Percentiles rank a stretch among this genome's conserved stretches.
These are phyloP conservation scores for Neoarthrinium moseri DNA, from an alignment of 2,329 filamentous ascomycete species.

Conservation along the genomic window DNA sequence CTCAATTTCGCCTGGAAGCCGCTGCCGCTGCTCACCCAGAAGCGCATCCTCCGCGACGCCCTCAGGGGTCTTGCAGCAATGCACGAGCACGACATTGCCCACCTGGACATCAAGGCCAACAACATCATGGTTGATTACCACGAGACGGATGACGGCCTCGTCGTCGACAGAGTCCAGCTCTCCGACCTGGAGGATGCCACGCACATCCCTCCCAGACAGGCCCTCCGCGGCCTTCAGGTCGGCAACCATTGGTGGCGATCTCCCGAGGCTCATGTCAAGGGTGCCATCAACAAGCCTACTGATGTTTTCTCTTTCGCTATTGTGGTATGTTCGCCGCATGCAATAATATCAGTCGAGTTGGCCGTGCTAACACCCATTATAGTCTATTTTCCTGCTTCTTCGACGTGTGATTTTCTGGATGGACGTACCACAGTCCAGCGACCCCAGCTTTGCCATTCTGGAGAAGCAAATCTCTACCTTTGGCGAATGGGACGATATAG, in stretches of 20 bases:
- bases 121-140: slow-evolving; percentile 42
- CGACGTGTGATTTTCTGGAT: slow-evolving; percentile 39
- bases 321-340: slow-evolving; percentile 30
- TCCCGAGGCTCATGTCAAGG: slow-evolving; percentile 41
- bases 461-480: slow-evolving; percentile 48
- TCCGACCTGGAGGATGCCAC: slow-evolving; percentile 40
- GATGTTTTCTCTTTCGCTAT: slow-evolving; percentile 44
- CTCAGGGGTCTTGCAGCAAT: slow-evolving; percentile 36
- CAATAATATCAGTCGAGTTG: slow-evolving; percentile 4
- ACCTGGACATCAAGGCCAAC: slow-evolving; percentile 42
- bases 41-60: slow-evolving; percentile 40
- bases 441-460: slow-evolving; percentile 38
- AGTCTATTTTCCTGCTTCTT: slow-evolving; percentile 44
- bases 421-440: slow-evolving; percentile 30
- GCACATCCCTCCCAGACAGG: slow-evolving; percentile 33
- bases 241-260: slow-evolving; percentile 45
- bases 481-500: slow-evolving; percentile 37
- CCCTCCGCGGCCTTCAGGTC: slow-evolving; percentile 32
- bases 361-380: slow-evolving; percentile 15
- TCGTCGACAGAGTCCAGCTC: slow-evolving; percentile 35
- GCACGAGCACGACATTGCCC: slow-evolving; percentile 35
- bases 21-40: slow-evolving; percentile 33
- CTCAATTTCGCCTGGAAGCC: slow-evolving; percentile 39
- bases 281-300: slow-evolving; percentile 34
- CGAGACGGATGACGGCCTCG: slow-evolving; percentile 25